These are phyloP conservation scores for Pleurotus citrinopileatus DNA, from an alignment of 768 basidiomycete genomes.

Conservation along the genomic window DNA sequence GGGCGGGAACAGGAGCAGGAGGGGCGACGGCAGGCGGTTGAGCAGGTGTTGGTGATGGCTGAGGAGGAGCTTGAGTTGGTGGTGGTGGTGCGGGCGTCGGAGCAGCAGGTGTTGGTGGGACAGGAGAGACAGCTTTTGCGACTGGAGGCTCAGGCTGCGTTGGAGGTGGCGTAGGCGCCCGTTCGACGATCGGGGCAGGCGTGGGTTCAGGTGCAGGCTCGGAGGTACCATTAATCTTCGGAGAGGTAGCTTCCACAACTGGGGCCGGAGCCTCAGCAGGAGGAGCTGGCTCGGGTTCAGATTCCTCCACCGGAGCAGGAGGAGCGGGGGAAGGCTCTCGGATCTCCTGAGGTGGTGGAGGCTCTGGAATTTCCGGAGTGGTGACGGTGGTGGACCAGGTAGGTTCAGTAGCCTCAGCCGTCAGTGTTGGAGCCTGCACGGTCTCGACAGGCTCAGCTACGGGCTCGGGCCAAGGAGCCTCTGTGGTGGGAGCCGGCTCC, in stretches of 20 bases:
- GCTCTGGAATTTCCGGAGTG: conserved; percentile 25
- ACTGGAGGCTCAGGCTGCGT: neutral
- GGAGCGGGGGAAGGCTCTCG: conserved; percentile 23
- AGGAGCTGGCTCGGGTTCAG: conserved; percentile 24
- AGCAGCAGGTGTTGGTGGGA: conserved; percentile 25
- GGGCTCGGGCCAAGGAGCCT: neutral
- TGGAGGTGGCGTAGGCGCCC: conserved; percentile 22
- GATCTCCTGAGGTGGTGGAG: conserved; percentile 12
- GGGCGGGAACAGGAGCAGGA: conserved; percentile 28
- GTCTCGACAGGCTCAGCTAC: conserved; percentile 5
- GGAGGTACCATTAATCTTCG: conserved; percentile 23
- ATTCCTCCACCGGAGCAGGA: conserved; percentile 28
- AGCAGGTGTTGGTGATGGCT: conserved; percentile 23
- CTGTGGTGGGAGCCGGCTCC: conserved; percentile 30
- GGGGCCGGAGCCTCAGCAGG: conserved; percentile 21
- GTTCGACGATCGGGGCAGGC: conserved; percentile 24
- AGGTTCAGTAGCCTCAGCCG: conserved; percentile 19
- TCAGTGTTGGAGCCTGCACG: neutral
- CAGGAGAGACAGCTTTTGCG: conserved; percentile 22
- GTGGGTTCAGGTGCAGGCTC: conserved; percentile 31
- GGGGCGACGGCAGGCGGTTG: too few relatives aligned
- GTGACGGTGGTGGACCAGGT: conserved; percentile 18
- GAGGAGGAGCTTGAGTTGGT: conserved; percentile 24
- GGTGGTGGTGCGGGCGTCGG: conserved; percentile 25
- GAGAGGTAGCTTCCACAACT: conserved; percentile 29